Base-by-base conservation (phyloP, 108 stramenopile species). In the Skeletonema marinoi region DNA sequence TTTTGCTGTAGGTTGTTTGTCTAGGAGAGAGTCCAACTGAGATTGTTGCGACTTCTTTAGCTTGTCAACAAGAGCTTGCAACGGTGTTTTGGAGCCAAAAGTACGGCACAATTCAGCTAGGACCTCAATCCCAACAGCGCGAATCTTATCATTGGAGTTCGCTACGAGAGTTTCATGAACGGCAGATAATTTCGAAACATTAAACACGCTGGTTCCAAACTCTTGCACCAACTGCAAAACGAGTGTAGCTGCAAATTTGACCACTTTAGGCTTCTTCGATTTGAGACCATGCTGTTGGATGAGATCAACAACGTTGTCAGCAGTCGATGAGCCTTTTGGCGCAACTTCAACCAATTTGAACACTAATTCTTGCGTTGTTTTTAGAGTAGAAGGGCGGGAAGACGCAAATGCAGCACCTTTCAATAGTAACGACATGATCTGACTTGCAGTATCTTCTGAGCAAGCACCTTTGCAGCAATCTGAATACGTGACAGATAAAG, bases 231-330 rank as follows among this genome's bases (percentile, higher is more conserved):
- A 85, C 38, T 89, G 78, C 30, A 90, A 74, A 60, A 93, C 73
- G 11, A 94, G 66, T 11, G 73, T 70, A 11, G 87, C 70, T 25
- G 91, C 80, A 31, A 78, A 81, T 12, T 81, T 71, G 19, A 92
- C 90, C 70, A 94, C 76, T 69, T 96, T 96, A 5, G 92, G 96
- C 64, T 96, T 94, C 35, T 68, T 79, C n/a, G 96, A 88, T 13
- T 75, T 80, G 39, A 94, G 56, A 2, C 96, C 96, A 66, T 92
- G 66, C 10, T 75, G 66, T 56, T 90, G 69, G 17, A 96, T 51
- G 35, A 88, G 81, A 13, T 83, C 80, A 29, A 85, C 77, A 13
- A 90, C 78, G n/a, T 79, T 70, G 36, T 90, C 78, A 39, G 90
- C 48, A 29, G 90, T 89, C 30, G 73, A 60, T 2, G 83, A 82